Evolutionary conservation across 306 rosid species (phyloP), one percentile per base, ranked within the genome.

Genomic region (Dalbergia cochinchinensis): DNA sequence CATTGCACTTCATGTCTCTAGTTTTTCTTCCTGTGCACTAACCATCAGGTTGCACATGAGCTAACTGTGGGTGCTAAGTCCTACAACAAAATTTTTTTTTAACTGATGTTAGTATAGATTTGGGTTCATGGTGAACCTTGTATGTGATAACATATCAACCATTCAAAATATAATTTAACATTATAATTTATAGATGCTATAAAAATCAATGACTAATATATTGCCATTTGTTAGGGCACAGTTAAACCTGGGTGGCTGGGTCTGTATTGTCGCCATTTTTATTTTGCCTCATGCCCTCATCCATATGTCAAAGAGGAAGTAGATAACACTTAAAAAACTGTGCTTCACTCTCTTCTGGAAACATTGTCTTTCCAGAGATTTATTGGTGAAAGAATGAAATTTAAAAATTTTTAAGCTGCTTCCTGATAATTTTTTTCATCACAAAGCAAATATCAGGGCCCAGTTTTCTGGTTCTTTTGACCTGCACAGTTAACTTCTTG

Each of bases 11-110:
- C 41, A 41, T 50, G 51, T 76, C 51, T 68, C 64, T 26, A 39
- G 63, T 78, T 83, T 74, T 74, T 31, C 57, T 62, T 83, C 65
- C 62, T 33, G 19, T 62, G 34, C n/a, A 18, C 68, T 50, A 22
- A 65, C 47, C 16, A 20, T 57, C 1, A 13, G 39, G 16, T 11
- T 20, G 51, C 39, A 51, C 51, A 34, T 14, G 31, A 18, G 58
- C 12, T 11, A 41, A 59, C 73, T 34, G 7, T 82, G 66, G 68
- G 26, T 42, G 71, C 76, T 50, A 50, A 39, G 60, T 15, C 39
- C 59, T 58, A 20, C 67, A 34, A 20, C 72, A 34, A 53, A 65
- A 8, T 33, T 63, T 45, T 35, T 6, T 54, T 39, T 20, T 60
- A 35, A 1, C n/a, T 26, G 31, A 26, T 26, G 31, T 26, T 26